Evolutionary conservation across 257 asterid species (phyloP), one percentile per base, ranked within the genome.

Genomic region (Rehmannia glutinosa): DNA sequence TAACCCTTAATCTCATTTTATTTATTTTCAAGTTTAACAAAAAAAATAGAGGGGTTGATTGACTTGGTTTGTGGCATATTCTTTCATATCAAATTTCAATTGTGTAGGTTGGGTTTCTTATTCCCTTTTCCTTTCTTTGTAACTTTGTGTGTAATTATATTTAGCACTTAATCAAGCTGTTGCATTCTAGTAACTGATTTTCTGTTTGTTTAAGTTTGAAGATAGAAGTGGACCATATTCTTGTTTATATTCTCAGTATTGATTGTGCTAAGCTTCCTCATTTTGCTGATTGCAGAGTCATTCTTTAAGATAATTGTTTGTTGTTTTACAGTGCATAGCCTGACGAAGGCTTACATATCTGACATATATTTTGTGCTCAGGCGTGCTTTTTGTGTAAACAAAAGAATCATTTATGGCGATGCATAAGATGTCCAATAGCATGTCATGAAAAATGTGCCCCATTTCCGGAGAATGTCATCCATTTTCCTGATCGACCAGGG

Each of bases 331-430:
- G 47, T 33, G 25, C 28, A 20, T 45, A 51, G 47, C 9, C 50
- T 66, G 70, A 64, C 30, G 69, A 54, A 32, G 42, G 69, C 42
- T 33, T 49, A 66, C 75, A 53, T 23, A 33, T 74, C 30, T 70
- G 42, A 45, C 55, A 39, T 69, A 64, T 69, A 68, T 77, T 72
- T 35, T 12, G 46, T 72, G 69, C 63, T 46, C 84, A 92, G 98
- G 96, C 73, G 52, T 92, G 98, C 68, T 92, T 78, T 78, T 50
- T 86, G 53, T 92, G 98, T 68, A 84, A 86, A 71, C 91, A 86
- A 77, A 90, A 76, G 70, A 60, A 76, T 68, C 84, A 75, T 69
- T 65, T 92, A 63, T 83, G 87, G 96, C 82, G 94, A 67, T 92
- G 98, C 85, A 69, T 70, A 71, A 78, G 82, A 66, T 92, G 98